Conservation (phyloP, 352 stramenopile genomes). For the Phytophthora sojae region DNA sequence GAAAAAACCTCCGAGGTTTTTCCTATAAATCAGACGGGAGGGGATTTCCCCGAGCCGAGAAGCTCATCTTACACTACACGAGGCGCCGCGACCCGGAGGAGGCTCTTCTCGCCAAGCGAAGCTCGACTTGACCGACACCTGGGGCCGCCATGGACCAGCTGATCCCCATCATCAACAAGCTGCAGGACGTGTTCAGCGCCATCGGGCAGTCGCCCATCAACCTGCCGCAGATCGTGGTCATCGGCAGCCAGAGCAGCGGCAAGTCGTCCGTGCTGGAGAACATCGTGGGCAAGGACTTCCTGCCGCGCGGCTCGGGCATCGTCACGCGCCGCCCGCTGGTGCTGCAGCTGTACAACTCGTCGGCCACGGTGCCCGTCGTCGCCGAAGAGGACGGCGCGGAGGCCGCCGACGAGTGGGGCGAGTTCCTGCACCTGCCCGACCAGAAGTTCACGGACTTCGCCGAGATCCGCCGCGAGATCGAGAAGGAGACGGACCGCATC, state of each 20-base stretch:
- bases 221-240: constrained; percentile 98
- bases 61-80: no score
- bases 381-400: constrained; percentile 38
- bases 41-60: not conserved
- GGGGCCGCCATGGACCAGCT: constrained; percentile 95
- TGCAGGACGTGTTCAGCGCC: constrained; percentile 98
- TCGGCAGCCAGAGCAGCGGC: constrained; percentile 96
- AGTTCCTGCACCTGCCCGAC: constrained; percentile 98
- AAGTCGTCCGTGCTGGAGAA: constrained; percentile 98
- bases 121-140: no score
- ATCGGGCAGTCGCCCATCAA: constrained; percentile 96
- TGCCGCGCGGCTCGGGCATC: constrained; percentile 98
- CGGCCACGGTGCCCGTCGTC: constrained; percentile 25
- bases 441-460: constrained; percentile 97
- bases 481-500: constrained; percentile 97
- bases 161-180: constrained; percentile 99
- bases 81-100: no score
- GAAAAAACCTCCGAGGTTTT: constrained; percentile 24
- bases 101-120: no score
- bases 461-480: constrained; percentile 98
- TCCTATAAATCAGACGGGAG: constrained; percentile 25
- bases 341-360: constrained; percentile 98
- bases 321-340: constrained; percentile 98
- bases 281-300: constrained; percentile 95
- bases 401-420: constrained; percentile 93